These are phyloP conservation scores for Rhipidocladum racemiflorum DNA, from an alignment of 176 grass and related monocot genomes.

Conservation along the genomic window DNA sequence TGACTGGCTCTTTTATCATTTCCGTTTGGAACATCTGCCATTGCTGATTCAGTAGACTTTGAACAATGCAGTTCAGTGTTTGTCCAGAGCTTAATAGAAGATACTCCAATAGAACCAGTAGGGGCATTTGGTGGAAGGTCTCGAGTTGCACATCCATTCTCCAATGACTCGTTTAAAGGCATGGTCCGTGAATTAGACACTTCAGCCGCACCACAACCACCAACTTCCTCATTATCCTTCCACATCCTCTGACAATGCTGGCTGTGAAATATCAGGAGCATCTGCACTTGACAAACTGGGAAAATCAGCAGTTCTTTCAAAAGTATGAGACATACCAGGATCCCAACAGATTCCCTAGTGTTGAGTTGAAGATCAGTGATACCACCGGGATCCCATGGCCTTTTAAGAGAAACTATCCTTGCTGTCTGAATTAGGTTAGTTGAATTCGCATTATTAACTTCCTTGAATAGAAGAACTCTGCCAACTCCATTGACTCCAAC, in stretches of 20 bases:
- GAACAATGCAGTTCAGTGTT: slow-evolving; percentile 41
- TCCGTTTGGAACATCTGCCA: slow-evolving; percentile 26
- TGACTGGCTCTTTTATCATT: too few species aligned
- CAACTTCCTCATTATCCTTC: slow-evolving; percentile 35
- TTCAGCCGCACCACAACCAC: slow-evolving; percentile 33
- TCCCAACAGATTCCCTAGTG: too few species aligned
- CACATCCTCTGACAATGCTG: slow-evolving; percentile 19
- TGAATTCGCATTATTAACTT: too few species aligned
- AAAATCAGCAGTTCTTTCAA: slow-evolving; percentile 23
- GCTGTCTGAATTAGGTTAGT: too few species aligned
- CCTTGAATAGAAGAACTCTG: too few species aligned
- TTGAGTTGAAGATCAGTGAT: too few species aligned
- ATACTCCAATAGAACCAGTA: slow-evolving; percentile 37
- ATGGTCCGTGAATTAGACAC: slow-evolving; percentile 25
- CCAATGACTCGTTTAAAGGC: slow-evolving; percentile 1
- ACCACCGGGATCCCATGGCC: too few species aligned
- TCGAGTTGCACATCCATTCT: slow-evolving; percentile 23
- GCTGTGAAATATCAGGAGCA: slow-evolving; percentile 35
- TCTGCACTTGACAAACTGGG: slow-evolving; percentile 44
- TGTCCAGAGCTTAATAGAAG: slow-evolving; percentile 91
- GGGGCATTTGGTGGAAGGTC: slow-evolving; percentile 23
- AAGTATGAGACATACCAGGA: slow-evolving; percentile 13
- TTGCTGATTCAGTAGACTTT: slow-evolving; percentile 26
- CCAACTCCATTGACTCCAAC: too few species aligned
- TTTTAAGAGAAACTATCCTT: too few species aligned